A percentile compares a stretch with the other conserved stretches of the same genome.
phyloP scores from a whole-genome alignment of 1,139 yeast species.

The Pichia sp. region DNA sequence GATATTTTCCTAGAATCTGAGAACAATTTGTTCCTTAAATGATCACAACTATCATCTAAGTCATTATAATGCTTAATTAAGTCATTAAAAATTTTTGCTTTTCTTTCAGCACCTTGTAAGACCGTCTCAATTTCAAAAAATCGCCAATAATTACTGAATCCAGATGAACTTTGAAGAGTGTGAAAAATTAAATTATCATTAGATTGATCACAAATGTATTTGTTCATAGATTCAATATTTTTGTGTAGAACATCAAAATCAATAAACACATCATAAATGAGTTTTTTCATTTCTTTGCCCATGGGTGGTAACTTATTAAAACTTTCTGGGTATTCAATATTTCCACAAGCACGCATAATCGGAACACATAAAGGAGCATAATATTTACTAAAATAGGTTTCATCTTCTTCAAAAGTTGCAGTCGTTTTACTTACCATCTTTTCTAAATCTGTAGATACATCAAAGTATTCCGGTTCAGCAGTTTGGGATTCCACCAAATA shows the following conservation, averaged over 20 bases:
- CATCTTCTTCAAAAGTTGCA: slow-evolving; percentile 35
- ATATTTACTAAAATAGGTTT: slow-evolving; percentile 29
- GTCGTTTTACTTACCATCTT: not conserved
- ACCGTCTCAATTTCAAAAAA: slow-evolving; percentile 32
- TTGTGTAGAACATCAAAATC: slow-evolving; percentile 33
- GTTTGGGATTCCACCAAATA: not conserved
- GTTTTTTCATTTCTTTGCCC: slow-evolving; percentile 32
- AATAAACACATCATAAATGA: slow-evolving; percentile 35
- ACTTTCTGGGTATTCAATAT: slow-evolving; percentile 30
- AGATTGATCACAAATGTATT: slow-evolving; percentile 34
- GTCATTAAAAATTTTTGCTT: slow-evolving; percentile 2
- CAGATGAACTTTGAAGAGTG: slow-evolving; percentile 25
- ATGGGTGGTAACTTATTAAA: slow-evolving; percentile 23
- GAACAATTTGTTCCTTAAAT: slow-evolving; percentile 7
- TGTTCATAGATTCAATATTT: slow-evolving; percentile 30
- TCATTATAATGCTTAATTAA: slow-evolving; percentile 1
- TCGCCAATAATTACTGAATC: slow-evolving; percentile 36
- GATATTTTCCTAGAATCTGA: slow-evolving; percentile 11
- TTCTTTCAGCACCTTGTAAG: slow-evolving; percentile 18
- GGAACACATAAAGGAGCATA: slow-evolving; percentile 38
- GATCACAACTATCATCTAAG: slow-evolving; percentile 1
- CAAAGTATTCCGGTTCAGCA: slow-evolving; percentile 2
- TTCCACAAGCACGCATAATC: slow-evolving; percentile 27
- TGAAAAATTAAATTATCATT: slow-evolving; percentile 22
- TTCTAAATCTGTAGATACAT: slow-evolving; percentile 2